Evolutionary conservation across 305 asterid species (phyloP).

Genomic region (Solanum hybrid): DNA sequence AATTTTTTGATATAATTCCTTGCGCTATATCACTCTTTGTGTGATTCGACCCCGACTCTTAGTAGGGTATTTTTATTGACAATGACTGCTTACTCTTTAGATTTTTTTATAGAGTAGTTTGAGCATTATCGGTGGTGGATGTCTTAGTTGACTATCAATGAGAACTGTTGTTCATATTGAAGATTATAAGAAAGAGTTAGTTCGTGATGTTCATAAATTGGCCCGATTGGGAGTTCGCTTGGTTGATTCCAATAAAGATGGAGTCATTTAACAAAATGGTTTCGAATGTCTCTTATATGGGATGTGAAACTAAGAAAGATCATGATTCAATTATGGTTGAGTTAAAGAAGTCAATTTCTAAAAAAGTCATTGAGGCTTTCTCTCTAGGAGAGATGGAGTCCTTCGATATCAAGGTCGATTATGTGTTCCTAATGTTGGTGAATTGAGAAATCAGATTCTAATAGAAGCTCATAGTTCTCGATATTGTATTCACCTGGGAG

Average conservation of each 20-base stretch:
- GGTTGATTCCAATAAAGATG: not conserved
- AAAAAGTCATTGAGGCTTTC: not conserved
- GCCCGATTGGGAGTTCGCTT: not conserved
- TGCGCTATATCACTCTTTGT: not conserved
- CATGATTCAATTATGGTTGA: not conserved
- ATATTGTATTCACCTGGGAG: not conserved
- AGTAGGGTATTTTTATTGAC: not conserved
- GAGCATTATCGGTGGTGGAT: not conserved
- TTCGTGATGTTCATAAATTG: not conserved
- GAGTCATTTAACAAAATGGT: not conserved
- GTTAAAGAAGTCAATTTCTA: not conserved
- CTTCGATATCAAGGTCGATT: not conserved
- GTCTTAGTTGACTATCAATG: not conserved
- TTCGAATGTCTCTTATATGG: not conserved
- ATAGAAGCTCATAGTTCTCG: not conserved
- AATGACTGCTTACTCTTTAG: not conserved
- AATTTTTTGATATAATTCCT: not conserved
- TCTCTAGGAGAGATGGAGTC: not conserved
- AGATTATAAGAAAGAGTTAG: not conserved
- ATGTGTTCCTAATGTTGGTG: not conserved
- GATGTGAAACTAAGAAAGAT: not conserved
- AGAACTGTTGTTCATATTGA: not conserved
- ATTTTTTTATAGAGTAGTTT: not conserved
- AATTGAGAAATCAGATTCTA: not conserved
- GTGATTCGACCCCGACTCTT: not conserved